Evolutionary conservation across 768 basidiomycete species (phyloP).

Genomic region (Amanita thiersii): DNA sequence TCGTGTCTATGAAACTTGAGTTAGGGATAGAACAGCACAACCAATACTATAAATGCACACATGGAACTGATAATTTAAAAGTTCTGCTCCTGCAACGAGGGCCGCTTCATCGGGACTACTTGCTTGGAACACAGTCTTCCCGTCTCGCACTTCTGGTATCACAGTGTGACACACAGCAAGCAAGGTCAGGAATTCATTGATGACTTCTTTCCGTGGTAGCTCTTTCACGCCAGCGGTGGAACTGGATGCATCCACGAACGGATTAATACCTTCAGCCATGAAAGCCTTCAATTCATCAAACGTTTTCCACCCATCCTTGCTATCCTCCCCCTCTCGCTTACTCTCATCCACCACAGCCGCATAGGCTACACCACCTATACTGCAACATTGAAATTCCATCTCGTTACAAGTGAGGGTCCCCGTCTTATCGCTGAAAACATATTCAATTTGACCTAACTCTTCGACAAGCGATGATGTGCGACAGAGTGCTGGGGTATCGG

Average conservation of each 20-base stretch:
- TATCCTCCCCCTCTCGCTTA: slow-evolving; percentile 56
- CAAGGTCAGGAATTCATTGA: slow-evolving; percentile 70
- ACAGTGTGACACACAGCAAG: slow-evolving; percentile 97
- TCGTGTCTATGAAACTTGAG: slow-evolving; percentile 51
- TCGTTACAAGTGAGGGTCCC: slow-evolving; percentile 95
- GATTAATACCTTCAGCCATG: slow-evolving; percentile 45
- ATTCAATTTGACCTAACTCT: slow-evolving; percentile 97
- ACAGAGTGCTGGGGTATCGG: slow-evolving; percentile 95
- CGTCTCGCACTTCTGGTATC: slow-evolving; percentile 86
- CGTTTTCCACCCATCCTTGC: slow-evolving; percentile 62
- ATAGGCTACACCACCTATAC: slow-evolving; percentile 83
- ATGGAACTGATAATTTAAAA: slow-evolving; percentile 89
- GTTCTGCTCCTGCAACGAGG: slow-evolving; percentile 87
- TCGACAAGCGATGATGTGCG: slow-evolving; percentile 98
- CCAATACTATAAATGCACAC: slow-evolving; percentile 39
- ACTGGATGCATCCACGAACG: slow-evolving; percentile 45
- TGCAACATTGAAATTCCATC: slow-evolving; percentile 94
- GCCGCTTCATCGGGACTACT: slow-evolving; percentile 98
- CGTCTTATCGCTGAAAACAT: slow-evolving; percentile 92
- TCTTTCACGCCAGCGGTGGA: slow-evolving; percentile 19
- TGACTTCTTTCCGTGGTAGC: slow-evolving; percentile 41
- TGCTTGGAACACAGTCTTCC: slow-evolving; percentile 91
- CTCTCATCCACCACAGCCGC: slow-evolving; percentile 87
- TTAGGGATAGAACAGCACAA: slow-evolving; percentile 1
- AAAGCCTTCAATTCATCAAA: slow-evolving; percentile 65